These are phyloP conservation scores for Barnettozyma californica DNA, from an alignment of 805 yeast genomes.

Conservation along the genomic window DNA sequence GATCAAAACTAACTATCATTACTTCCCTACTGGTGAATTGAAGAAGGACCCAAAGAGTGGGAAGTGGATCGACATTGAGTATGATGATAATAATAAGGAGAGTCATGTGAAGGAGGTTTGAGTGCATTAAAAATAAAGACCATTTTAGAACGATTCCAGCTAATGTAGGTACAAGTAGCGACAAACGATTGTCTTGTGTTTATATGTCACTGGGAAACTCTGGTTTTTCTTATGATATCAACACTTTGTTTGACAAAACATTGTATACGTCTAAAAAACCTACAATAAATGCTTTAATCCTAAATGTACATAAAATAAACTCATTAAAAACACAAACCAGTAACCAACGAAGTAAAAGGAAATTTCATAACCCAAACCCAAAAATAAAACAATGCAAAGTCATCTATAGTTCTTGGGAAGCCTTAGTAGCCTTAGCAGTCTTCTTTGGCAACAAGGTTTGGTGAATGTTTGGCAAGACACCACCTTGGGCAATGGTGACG, in stretches of 20 bases:
- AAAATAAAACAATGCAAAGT: neutral
- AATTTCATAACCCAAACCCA: slow-evolving; percentile 9
- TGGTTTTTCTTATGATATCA: no score
- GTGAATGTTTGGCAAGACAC: slow-evolving; percentile 98
- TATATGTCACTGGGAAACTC: no score
- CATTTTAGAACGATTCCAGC: neutral
- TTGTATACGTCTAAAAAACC: neutral
- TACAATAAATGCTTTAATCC: neutral
- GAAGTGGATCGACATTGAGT: slow-evolving; percentile 52
- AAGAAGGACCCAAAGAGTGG: slow-evolving; percentile 41
- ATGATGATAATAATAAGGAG: slow-evolving; percentile 32
- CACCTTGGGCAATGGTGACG: slow-evolving; percentile 98
- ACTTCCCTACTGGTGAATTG: slow-evolving; percentile 70
- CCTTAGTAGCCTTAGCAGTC: slow-evolving; percentile 49
- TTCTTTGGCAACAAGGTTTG: slow-evolving; percentile 87
- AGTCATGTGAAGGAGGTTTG: slow-evolving; percentile 17
- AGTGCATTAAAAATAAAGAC: neutral
- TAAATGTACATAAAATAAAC: neutral
- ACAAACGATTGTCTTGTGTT: no score
- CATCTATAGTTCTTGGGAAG: slow-evolving; percentile 57
- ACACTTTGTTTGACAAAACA: no score
- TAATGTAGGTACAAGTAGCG: neutral
- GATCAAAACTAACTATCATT: slow-evolving; percentile 81
- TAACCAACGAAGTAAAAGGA: slow-evolving; percentile 11
- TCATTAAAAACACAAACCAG: slow-evolving; percentile 6